These are phyloP conservation scores for Lactarius sanguifluus DNA, from an alignment of 768 basidiomycete genomes.

Conservation along the genomic window DNA sequence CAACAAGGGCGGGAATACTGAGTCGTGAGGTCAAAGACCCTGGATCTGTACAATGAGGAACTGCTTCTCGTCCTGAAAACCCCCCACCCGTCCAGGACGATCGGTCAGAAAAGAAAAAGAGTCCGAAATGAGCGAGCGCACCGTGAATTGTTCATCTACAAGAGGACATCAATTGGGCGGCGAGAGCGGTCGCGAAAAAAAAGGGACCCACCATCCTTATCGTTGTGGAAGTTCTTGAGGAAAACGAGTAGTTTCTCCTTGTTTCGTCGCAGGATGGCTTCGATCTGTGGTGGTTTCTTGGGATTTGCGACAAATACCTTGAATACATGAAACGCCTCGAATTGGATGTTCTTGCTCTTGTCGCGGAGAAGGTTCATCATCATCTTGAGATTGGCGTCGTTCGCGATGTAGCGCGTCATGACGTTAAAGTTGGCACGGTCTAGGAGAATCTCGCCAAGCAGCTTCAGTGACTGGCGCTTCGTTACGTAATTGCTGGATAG, in stretches of 20 bases:
- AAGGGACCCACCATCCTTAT: conserved; percentile 77
- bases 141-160: conserved; percentile 92
- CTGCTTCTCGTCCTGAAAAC: conserved; percentile 81
- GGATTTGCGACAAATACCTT: conserved; percentile 99
- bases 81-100: too few species aligned
- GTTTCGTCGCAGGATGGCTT: conserved; percentile 85
- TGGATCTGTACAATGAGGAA: conserved; percentile 94
- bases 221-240: conserved; percentile 93
- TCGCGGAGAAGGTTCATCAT: conserved; percentile 99
- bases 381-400: conserved; percentile 96
- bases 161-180: neutral
- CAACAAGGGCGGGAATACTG: neutral
- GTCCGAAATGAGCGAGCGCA: conserved; percentile 34
- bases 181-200: neutral
- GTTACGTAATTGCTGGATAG: conserved; percentile 97
- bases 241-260: conserved; percentile 91
- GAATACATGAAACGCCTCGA: conserved; percentile 99
- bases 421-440: conserved; percentile 98
- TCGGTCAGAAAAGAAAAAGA: conserved; percentile 7
- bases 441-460: conserved; percentile 95
- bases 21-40: conserved; percentile 49
- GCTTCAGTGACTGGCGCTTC: conserved; percentile 98
- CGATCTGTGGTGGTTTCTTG: conserved; percentile 96
- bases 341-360: conserved; percentile 99
- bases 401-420: conserved; percentile 96